Evolutionary conservation across 441 rosid genomes (phyloP).

Genomic region (Arabidopsis hybrid): DNA sequence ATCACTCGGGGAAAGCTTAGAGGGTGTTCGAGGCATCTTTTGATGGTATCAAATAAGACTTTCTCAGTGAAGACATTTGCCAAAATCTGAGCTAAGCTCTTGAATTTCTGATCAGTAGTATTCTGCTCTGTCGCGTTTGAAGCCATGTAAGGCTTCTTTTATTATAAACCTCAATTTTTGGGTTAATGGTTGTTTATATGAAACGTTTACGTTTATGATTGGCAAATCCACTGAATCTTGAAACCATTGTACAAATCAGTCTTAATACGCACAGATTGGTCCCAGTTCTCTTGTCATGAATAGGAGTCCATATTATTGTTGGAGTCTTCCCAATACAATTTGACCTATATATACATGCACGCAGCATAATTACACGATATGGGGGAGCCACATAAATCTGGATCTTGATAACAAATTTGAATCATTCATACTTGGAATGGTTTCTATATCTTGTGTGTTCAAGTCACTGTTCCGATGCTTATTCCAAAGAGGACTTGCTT

Average conservation of each 20-base stretch:
- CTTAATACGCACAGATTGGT: no score
- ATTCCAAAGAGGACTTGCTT: slow-evolving; percentile 67
- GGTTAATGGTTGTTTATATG: neutral
- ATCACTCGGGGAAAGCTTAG: slow-evolving; percentile 79
- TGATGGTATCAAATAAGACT: slow-evolving; percentile 8
- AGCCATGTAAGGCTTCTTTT: slow-evolving; percentile 2
- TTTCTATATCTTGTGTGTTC: slow-evolving; percentile 66
- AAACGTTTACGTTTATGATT: neutral
- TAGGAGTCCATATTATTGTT: no score
- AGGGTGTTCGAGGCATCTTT: slow-evolving; percentile 72
- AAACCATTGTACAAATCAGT: neutral
- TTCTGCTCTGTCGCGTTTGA: neutral
- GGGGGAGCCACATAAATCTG: no score
- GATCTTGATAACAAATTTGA: no score
- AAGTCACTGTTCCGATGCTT: slow-evolving; percentile 58
- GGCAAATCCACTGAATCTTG: neutral
- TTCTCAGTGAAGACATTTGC: neutral
- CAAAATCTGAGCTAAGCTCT: slow-evolving; percentile 5
- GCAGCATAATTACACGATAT: no score
- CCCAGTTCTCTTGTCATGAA: no score
- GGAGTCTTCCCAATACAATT: no score
- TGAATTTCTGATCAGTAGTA: no score
- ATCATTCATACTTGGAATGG: slow-evolving; percentile 47
- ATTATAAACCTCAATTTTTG: slow-evolving; percentile 1
- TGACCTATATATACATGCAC: no score